phyloP scores from a whole-genome alignment of 257 asterid species.

The Solanum pennellii region DNA sequence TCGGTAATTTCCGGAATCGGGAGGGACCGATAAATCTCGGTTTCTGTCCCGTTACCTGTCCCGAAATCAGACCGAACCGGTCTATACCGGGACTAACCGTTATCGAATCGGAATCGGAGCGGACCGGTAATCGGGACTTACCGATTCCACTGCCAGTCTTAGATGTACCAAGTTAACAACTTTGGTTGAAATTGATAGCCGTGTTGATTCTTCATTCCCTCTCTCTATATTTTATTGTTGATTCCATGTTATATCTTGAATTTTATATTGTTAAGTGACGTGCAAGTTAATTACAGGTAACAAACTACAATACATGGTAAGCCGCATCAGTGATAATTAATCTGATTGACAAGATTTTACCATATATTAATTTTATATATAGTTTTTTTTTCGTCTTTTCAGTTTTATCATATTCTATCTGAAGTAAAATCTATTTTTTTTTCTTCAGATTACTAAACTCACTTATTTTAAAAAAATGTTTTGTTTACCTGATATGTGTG shows the following conservation, averaged over 20 bases:
- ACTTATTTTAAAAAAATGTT: background rate
- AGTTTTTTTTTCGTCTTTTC: background rate
- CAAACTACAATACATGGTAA: background rate
- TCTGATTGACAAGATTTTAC: background rate
- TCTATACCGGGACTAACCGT: too few relatives aligned
- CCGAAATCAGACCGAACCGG: too few relatives aligned
- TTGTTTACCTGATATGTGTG: background rate
- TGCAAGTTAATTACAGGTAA: background rate
- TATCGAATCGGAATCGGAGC: too few relatives aligned
- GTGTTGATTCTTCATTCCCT: conserved; percentile 16
- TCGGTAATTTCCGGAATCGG: too few relatives aligned
- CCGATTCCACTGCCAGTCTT: too few relatives aligned
- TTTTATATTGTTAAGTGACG: background rate
- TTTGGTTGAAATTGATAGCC: conserved; percentile 29
- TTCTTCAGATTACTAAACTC: background rate
- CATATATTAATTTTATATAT: background rate
- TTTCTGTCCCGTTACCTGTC: too few relatives aligned
- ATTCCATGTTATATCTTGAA: background rate
- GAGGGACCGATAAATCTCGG: too few relatives aligned
- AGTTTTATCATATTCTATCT: too few relatives aligned
- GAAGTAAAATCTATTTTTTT: background rate
- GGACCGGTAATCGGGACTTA: too few relatives aligned
- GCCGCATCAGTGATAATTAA: background rate
- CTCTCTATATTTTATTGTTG: conserved; percentile 21
- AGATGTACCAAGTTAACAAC: background rate